Evolutionary conservation across 2,329 filamentous ascomycete genomes (phyloP), one percentile per base, ranked within the genome.

Genomic region (Didymella lethalis): DNA sequence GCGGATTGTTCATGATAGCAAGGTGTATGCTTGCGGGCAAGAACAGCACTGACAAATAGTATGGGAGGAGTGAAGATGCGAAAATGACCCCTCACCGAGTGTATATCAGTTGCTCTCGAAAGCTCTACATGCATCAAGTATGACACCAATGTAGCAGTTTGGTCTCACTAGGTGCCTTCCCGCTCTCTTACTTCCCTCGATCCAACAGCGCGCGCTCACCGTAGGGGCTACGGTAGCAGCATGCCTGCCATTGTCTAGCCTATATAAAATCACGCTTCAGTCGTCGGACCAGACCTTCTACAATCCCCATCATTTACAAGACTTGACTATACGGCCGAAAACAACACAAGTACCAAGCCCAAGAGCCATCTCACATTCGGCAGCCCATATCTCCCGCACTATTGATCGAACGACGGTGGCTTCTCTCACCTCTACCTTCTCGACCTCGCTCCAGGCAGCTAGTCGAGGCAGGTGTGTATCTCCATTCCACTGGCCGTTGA

Each of bases 401-500:
- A 1, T 32, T 32, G 1, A 32, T 2, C 8, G 6, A 32, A 32
- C 31, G 12, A 32, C 31, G 11, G 2, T 14, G 20, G n/a, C 12
- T 40, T 50, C 47, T 56, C 40, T 56, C 47, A 56, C 53, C 46
- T 56, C 29, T 31, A 50, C 2, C 7, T 1, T 18, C 8, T 31
- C 10, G 16, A 46, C 6, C 0, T 36, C 10, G 26, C n/a, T n/a
- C 38, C n/a, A 56, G 47, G 47, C 53, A 56, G 25, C 47, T 10
- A 23, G 29, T 18, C 23, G 36, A 20, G 3, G 12, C n/a, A 29
- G 40, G 53, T 46, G 25, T 50, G 46, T 46, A 40, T 20, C 6
- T 44, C 2, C 12, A 12, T 25, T 50, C 4, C 18, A 11, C 4
- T 10, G 20, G 3, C 8, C 20, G 14, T 20, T 6, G 23, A 20